phyloP scores from a whole-genome alignment of 2,329 filamentous ascomycete species.

The Penicillium sp. region DNA sequence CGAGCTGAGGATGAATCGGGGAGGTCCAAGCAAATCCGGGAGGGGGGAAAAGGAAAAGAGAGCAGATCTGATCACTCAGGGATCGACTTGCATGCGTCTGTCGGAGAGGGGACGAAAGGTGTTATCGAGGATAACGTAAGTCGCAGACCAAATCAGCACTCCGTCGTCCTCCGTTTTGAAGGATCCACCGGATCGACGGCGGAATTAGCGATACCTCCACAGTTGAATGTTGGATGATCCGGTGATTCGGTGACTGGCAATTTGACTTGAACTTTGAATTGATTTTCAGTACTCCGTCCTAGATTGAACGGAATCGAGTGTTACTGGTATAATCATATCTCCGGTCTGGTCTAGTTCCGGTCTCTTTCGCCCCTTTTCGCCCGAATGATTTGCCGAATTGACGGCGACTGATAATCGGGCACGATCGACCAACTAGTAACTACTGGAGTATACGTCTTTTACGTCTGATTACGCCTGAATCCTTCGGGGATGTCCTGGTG shows the following conservation, averaged over 20 bases:
- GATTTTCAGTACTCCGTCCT: not conserved
- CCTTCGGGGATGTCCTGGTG: no score
- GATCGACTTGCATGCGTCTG: no score
- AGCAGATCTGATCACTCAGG: no score
- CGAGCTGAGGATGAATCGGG: not conserved
- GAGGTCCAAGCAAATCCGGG: not conserved
- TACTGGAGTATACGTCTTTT: no score
- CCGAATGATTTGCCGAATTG: slow-evolving; percentile 2
- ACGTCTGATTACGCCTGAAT: no score
- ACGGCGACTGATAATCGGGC: no score
- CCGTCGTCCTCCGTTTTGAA: slow-evolving; percentile 7
- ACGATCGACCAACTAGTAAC: not conserved
- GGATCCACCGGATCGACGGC: slow-evolving; percentile 7
- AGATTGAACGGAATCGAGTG: no score
- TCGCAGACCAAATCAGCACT: slow-evolving; percentile 9
- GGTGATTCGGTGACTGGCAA: no score
- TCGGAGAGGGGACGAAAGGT: not conserved
- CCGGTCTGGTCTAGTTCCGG: not conserved
- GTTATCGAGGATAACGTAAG: slow-evolving; percentile 17
- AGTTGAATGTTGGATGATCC: no score
- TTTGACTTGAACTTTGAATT: no score
- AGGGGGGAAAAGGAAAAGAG: not conserved
- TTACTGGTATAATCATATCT: no score
- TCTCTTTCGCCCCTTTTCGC: slow-evolving; percentile 2
- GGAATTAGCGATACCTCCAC: no score